phyloP scores from a whole-genome alignment of 495 filamentous ascomycete genomes.

The Trichocladium uniseriatum region DNA sequence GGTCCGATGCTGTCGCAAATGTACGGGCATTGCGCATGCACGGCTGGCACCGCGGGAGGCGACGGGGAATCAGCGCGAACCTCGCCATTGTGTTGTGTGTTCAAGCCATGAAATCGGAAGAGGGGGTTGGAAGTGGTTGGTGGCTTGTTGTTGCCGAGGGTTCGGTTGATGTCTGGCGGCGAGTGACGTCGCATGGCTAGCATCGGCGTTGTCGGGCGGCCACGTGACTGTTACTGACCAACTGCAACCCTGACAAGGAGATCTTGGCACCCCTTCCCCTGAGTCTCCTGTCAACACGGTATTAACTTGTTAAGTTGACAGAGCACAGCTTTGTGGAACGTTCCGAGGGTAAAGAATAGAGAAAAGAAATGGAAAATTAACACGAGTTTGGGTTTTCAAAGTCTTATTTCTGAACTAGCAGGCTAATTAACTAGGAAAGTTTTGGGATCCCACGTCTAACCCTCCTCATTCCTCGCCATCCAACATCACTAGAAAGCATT shows the following conservation, averaged over 20 bases:
- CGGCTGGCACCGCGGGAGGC: conserved; percentile 4
- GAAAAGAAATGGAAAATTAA: background rate
- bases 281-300: no score
- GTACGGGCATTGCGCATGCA: conserved; percentile 12
- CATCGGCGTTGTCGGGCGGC: conserved; percentile 8
- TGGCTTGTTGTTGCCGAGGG: background rate
- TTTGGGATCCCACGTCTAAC: no score
- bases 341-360: background rate
- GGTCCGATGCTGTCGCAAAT: conserved; percentile 34
- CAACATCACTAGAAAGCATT: no score
- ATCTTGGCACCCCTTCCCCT: no score
- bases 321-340: no score
- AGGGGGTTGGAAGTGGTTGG: background rate
- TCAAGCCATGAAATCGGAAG: conserved; percentile 11
- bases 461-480: no score
- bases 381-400: no score
- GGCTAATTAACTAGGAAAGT: no score
- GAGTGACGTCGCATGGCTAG: conserved; percentile 23
- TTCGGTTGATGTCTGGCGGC: no score
- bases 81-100: conserved; percentile 16
- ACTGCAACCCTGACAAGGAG: no score
- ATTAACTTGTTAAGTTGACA: no score
- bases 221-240: background rate
- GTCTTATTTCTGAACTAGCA: no score
- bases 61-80: conserved; percentile 17